phyloP scores from a whole-genome alignment of 2,329 filamentous ascomycete species.

The Pseudonectria buxi region DNA sequence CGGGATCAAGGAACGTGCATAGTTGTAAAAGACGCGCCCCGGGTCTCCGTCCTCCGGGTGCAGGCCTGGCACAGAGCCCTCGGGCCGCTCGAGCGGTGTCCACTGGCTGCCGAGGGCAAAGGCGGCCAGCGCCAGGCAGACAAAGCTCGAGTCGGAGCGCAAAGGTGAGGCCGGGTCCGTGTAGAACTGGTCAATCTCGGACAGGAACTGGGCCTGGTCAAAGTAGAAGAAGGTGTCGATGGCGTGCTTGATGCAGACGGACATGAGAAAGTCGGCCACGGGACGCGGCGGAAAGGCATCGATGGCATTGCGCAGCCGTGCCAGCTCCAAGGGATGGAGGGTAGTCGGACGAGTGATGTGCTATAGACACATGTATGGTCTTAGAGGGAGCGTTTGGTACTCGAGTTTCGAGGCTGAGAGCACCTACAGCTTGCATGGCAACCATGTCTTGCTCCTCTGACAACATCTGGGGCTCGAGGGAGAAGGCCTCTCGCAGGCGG shows the following conservation, averaged over 20 bases:
- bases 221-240: conserved; percentile 26
- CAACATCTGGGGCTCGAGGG: conserved; percentile 13
- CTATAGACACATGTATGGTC: too few species aligned
- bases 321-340: conserved; percentile 10
- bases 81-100: conserved; percentile 23
- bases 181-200: conserved; percentile 22
- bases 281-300: conserved; percentile 19
- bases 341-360: conserved; percentile 7
- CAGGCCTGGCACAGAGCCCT: conserved; percentile 1
- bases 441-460: conserved; percentile 14
- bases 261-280: conserved; percentile 23
- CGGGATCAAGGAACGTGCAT: conserved; percentile 24
- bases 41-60: conserved; percentile 15
- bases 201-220: conserved; percentile 18
- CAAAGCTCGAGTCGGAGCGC: conserved; percentile 17
- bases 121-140: conserved; percentile 20
- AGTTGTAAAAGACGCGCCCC: conserved; percentile 24
- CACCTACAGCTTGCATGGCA: conserved; percentile 14
- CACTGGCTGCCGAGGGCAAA: conserved; percentile 29
- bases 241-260: conserved; percentile 22
- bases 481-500: conserved; percentile 21
- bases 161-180: conserved; percentile 11
- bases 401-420: background rate
- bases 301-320: conserved; percentile 15
- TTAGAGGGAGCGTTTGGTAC: background rate